phyloP scores from a whole-genome alignment of 148 eudicot species.

The Dysphania ambrosioides region DNA sequence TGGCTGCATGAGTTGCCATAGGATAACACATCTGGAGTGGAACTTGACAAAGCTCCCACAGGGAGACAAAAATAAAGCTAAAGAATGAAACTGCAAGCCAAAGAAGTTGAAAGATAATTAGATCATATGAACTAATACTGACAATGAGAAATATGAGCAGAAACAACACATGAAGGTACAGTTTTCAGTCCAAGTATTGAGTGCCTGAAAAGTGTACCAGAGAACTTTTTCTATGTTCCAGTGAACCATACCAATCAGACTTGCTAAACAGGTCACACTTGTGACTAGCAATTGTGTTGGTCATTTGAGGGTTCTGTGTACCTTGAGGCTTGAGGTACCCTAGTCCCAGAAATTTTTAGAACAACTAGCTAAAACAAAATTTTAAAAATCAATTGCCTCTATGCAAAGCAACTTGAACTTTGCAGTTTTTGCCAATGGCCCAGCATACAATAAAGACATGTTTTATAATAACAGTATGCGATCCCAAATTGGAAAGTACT shows the following conservation, averaged over 20 bases:
- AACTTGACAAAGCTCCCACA: conserved; percentile 28
- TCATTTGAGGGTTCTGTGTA: neutral
- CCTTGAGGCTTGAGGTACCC: neutral
- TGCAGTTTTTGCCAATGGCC: neutral
- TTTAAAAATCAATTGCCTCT: neutral
- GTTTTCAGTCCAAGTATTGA: neutral
- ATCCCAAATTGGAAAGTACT: neutral
- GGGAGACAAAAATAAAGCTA: conserved; percentile 24
- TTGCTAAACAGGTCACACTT: neutral
- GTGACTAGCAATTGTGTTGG: neutral
- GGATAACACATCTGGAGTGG: conserved; percentile 48
- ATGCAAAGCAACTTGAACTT: neutral
- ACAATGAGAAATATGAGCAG: neutral
- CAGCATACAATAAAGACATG: neutral
- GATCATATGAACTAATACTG: neutral
- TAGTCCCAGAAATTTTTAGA: neutral
- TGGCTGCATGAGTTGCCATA: conserved; percentile 39
- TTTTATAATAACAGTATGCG: neutral
- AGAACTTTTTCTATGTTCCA: neutral
- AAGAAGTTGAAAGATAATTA: neutral
- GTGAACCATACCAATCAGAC: neutral
- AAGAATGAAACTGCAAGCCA: conserved; percentile 28
- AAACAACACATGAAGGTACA: neutral
- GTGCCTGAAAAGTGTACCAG: neutral
- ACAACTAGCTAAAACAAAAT: neutral